phyloP scores from a whole-genome alignment of 805 yeast species.

The Cyberlindnera euphorbiiphila region DNA sequence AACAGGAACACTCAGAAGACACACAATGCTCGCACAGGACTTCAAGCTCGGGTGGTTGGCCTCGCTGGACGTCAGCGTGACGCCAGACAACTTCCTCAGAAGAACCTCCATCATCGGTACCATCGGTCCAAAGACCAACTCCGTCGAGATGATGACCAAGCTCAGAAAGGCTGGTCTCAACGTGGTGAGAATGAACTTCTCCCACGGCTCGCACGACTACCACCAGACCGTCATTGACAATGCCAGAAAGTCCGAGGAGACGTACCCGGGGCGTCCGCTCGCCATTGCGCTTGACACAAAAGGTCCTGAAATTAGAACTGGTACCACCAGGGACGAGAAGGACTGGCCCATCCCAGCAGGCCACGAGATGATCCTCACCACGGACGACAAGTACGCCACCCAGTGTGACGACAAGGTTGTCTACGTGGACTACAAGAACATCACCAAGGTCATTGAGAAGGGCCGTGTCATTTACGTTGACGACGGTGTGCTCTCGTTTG shows the following conservation, averaged over 20 bases:
- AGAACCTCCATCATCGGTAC: slow-evolving; percentile 98
- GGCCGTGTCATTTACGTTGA: slow-evolving; percentile 94
- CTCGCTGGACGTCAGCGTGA: slow-evolving; percentile 25
- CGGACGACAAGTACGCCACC: slow-evolving; percentile 75
- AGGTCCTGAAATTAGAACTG: slow-evolving; percentile 99
- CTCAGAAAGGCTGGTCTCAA: slow-evolving; percentile 96
- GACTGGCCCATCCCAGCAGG: slow-evolving; percentile 82
- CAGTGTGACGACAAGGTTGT: slow-evolving; percentile 74
- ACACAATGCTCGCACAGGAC: slow-evolving; percentile 20
- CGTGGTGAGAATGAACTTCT: slow-evolving; percentile 98
- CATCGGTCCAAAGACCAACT: slow-evolving; percentile 97
- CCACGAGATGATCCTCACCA: slow-evolving; percentile 91
- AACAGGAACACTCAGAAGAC: no score
- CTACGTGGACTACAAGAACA: slow-evolving; percentile 94
- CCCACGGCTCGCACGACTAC: slow-evolving; percentile 97
- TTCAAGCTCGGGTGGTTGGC: slow-evolving; percentile 30
- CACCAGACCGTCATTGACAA: slow-evolving; percentile 96
- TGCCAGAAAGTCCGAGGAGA: slow-evolving; percentile 88
- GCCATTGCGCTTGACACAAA: slow-evolving; percentile 98
- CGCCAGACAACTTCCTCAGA: slow-evolving; percentile 38
- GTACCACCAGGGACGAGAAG: slow-evolving; percentile 74
- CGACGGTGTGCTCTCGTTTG: slow-evolving; percentile 96
- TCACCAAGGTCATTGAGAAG: slow-evolving; percentile 83
- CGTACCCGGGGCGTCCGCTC: slow-evolving; percentile 92
- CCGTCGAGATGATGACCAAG: slow-evolving; percentile 74